Percentiles rank a stretch among this genome's conserved stretches.
phyloP scores from a whole-genome alignment of 108 stramenopile genomes.

The Skeletonema costatum region DNA sequence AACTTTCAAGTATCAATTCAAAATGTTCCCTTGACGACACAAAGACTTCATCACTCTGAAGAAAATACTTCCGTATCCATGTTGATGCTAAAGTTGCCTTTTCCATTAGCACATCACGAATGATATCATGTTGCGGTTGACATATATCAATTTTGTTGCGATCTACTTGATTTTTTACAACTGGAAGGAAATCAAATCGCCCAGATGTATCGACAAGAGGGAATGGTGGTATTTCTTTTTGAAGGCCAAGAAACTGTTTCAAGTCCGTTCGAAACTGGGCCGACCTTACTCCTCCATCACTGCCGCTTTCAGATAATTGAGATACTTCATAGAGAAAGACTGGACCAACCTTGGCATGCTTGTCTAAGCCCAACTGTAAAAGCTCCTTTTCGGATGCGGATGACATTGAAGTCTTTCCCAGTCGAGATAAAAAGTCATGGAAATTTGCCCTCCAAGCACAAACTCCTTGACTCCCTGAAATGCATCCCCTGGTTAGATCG shows the following conservation, averaged over 20 bases:
- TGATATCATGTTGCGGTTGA: conserved; percentile 7
- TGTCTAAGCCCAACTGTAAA: conserved; percentile 15
- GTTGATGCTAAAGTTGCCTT: conserved; percentile 16
- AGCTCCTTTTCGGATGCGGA: conserved; percentile 22
- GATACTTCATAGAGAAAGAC: conserved; percentile 53
- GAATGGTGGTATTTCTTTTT: not conserved
- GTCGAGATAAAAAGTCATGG: conserved; percentile 6
- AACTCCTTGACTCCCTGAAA: conserved; percentile 1
- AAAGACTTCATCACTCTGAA: conserved; percentile 38
- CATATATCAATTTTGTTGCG: conserved; percentile 48
- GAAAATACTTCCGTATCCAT: conserved; percentile 49
- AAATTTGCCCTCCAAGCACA: conserved; percentile 8
- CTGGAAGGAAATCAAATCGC: conserved; percentile 26
- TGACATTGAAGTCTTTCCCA: conserved; percentile 27
- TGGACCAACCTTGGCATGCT: not conserved
- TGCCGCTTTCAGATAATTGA: conserved; percentile 34
- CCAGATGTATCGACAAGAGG: conserved; percentile 19
- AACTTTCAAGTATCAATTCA: conserved; percentile 1
- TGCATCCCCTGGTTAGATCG: not conserved
- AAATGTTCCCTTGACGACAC: conserved; percentile 39
- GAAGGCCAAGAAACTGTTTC: conserved; percentile 38
- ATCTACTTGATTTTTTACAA: not conserved
- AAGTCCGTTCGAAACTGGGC: conserved; percentile 37
- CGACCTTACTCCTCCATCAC: conserved; percentile 23
- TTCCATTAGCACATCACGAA: conserved; percentile 19